Base-by-base conservation (phyloP, 2,329 filamentous ascomycete genomes). In the Aspergillus calidoustus region DNA sequence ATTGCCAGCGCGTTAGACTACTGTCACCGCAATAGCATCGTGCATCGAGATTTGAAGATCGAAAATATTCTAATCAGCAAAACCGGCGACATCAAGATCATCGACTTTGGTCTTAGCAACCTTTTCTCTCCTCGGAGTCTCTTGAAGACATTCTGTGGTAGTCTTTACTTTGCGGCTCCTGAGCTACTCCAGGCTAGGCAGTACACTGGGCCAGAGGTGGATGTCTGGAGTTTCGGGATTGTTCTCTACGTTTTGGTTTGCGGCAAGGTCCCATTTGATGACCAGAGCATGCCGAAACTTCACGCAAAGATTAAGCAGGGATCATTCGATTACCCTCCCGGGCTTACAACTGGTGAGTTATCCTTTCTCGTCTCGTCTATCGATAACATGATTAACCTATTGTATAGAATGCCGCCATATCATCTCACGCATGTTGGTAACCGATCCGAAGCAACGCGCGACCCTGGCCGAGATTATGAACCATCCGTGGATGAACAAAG, bases 61-160 rank as follows among this genome's bases (percentile, higher is more conserved):
- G 95, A 98, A 78, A 99, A 99, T 75, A 99, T 99, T 58, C 86
- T 99, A 64, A 99, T 99, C 80, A 97, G 93, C 83, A 98, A 98
- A 82, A 97, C 91, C 2, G 95, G 95, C 46, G 95, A 99, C 74
- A 99, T 99, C 79, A 98, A 98, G 76, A 98, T 99, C 71, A 99
- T 99, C 69, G 95, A 99, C 75, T 99, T 99, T 76, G 95, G 94
- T 31, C 83, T 99, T 58, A 98, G 94, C 81, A 99, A 99, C 72
- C 86, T 98, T 4, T 99, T 97, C 77, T 89, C 92, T 7, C 95
- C 95, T 0, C 85, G 89, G 49, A 87, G 86, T 64, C 89, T 96
- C 65, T 84, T 98, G 61, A 97, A 97, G 80, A 99, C 95, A 0
- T 99, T 98, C 73, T 99, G 95, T 72, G 95, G 95, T 51, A 97